Evolutionary conservation across 805 yeast species (phyloP).

Genomic region (Vanderwaltozyma verrucispora): DNA sequence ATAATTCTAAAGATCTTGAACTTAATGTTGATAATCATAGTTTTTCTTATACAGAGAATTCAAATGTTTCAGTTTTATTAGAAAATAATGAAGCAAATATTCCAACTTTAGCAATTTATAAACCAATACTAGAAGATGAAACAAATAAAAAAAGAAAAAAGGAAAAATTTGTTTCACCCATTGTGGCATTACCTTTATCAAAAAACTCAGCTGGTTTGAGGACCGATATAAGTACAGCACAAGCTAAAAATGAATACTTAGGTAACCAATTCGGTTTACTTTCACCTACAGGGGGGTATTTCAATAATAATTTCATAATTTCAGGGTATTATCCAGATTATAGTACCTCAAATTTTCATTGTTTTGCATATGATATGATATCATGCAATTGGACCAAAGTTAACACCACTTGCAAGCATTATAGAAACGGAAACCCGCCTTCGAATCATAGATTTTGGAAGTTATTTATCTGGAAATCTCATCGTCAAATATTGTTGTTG

Average conservation of each 20-base stretch:
- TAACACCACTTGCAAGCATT: slow-evolving; percentile 42
- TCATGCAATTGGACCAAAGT: slow-evolving; percentile 50
- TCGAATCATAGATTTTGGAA: slow-evolving; percentile 54
- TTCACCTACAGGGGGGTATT: slow-evolving; percentile 47
- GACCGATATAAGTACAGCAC: background rate
- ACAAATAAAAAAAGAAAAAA: slow-evolving; percentile 4
- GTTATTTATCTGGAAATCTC: slow-evolving; percentile 67
- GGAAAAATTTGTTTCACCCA: slow-evolving; percentile 13
- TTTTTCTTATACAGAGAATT: slow-evolving; percentile 4
- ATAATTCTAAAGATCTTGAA: slow-evolving; percentile 36
- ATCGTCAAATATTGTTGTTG: slow-evolving; percentile 54
- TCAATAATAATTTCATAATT: slow-evolving; percentile 56
- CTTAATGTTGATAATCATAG: slow-evolving; percentile 14
- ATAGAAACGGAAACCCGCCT: slow-evolving; percentile 14
- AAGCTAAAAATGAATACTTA: background rate
- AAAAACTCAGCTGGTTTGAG: slow-evolving; percentile 25
- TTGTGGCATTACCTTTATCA: slow-evolving; percentile 26
- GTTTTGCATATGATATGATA: slow-evolving; percentile 24
- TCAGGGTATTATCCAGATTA: slow-evolving; percentile 48
- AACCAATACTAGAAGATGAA: background rate
- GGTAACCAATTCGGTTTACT: slow-evolving; percentile 15
- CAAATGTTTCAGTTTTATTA: slow-evolving; percentile 17
- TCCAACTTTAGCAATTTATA: background rate
- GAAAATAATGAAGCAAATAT: slow-evolving; percentile 2
- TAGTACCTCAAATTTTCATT: slow-evolving; percentile 15